Evolutionary conservation across 176 grass and related monocot genomes (phyloP).

Genomic region (Themeda triandra): DNA sequence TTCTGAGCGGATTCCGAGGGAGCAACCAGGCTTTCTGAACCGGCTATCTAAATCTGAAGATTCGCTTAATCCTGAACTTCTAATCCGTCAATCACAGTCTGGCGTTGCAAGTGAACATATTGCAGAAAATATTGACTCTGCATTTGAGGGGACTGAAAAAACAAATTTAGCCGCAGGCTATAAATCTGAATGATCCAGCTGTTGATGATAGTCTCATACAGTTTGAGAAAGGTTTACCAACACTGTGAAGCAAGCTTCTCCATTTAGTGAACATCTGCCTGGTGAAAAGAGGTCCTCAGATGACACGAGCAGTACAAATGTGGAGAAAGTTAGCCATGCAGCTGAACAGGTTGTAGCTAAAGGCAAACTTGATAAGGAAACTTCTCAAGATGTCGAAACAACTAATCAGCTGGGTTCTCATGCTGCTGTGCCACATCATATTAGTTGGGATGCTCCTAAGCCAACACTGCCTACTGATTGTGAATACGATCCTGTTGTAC

Average conservation of each 20-base stretch:
- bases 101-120: slow-evolving; percentile 56
- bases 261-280: slow-evolving; percentile 35
- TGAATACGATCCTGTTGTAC: slow-evolving; percentile 33
- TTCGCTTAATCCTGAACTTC: slow-evolving; percentile 73
- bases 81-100: slow-evolving; percentile 58
- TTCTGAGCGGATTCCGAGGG: slow-evolving; percentile 80
- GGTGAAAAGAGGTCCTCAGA: slow-evolving; percentile 43
- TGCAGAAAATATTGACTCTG: slow-evolving; percentile 45
- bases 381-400: slow-evolving; percentile 34
- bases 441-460: slow-evolving; percentile 39
- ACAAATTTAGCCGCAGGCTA: slow-evolving; percentile 25
- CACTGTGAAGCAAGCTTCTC: slow-evolving; percentile 25
- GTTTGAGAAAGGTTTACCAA: slow-evolving; percentile 46
- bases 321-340: slow-evolving; percentile 29
- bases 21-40: slow-evolving; percentile 58
- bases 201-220: slow-evolving; percentile 50
- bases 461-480: slow-evolving; percentile 13
- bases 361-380: slow-evolving; percentile 36
- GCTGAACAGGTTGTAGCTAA: slow-evolving; percentile 39
- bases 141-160: slow-evolving; percentile 49
- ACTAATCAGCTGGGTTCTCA: slow-evolving; percentile 29
- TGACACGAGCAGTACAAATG: slow-evolving; percentile 27
- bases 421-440: slow-evolving; percentile 36
- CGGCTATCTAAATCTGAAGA: slow-evolving; percentile 90
- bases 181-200: slow-evolving; percentile 41